Conservation (phyloP, 495 filamentous ascomycete species). For the Sphaerosporella brunnea region DNA sequence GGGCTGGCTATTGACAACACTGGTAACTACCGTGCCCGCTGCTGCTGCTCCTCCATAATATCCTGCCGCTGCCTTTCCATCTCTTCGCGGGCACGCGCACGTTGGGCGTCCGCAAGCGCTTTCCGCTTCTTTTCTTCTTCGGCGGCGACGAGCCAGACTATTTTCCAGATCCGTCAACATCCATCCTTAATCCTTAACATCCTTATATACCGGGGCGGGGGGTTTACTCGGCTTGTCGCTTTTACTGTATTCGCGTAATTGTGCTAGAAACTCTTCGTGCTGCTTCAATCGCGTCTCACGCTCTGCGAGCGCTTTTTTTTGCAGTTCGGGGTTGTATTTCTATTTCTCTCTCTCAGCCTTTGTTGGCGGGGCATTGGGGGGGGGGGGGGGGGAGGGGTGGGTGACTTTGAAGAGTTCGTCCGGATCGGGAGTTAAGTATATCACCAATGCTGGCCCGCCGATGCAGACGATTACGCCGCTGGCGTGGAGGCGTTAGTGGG, state of each 20-base stretch:
- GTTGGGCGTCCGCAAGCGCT: slow-evolving; percentile 35
- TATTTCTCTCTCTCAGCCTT: too few species aligned
- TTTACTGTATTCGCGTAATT: slow-evolving; percentile 76
- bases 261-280: slow-evolving; percentile 68
- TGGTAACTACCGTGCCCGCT: background rate
- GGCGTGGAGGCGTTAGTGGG: slow-evolving; percentile 11
- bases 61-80: slow-evolving; percentile 45
- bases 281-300: slow-evolving; percentile 58
- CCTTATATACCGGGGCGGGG: background rate
- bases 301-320: slow-evolving; percentile 60
- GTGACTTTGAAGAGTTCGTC: slow-evolving; percentile 72
- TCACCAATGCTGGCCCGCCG: slow-evolving; percentile 72
- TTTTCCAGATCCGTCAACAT: background rate
- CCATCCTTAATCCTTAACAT: slow-evolving; percentile 10
- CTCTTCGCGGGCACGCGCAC: slow-evolving; percentile 36
- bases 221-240: slow-evolving; percentile 65
- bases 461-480: slow-evolving; percentile 53
- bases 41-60: slow-evolving; percentile 28
- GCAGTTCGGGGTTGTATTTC: slow-evolving; percentile 84
- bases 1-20: too few species aligned
- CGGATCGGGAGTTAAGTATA: slow-evolving; percentile 64
- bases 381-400: too few species aligned
- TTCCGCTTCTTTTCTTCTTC: slow-evolving; percentile 41
- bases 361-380: too few species aligned
- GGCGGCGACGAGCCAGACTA: slow-evolving; percentile 55